Base-by-base conservation (phyloP, 2,329 filamentous ascomycete species). In the Neoscytalidium dimidiatum region DNA sequence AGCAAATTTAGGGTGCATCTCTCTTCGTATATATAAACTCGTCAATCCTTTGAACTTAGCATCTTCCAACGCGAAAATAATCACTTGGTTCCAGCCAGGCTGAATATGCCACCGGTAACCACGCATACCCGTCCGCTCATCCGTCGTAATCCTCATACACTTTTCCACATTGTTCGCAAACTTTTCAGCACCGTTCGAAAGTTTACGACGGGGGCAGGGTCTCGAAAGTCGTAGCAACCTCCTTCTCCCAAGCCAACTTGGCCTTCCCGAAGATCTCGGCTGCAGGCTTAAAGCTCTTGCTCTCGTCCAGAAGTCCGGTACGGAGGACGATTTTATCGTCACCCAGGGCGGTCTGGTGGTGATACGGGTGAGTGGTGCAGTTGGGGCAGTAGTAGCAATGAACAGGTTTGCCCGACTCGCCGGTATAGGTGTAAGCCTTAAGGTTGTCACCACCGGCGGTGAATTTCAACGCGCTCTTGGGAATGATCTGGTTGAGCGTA, bases 311-410 rank as follows among this genome's bases (percentile, higher is more conserved):
- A 46, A 85, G 69, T 1, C 77, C 80, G 3, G 84, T 87, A 58
- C 85, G 80, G 6, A 84, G 76, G 63, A 86, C 77, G 66, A 85
- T 82, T 53, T 77, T 84, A 69, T 85, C 82, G 3, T 76, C 73
- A 64, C 83, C 81, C 68, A 84, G 76, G 53, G 81, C 80, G 48
- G 80, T 78, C 69, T 86, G 84, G 69, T 85, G 82, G 74, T 86
- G 84, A 73, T 86, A 86, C 31, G 83, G 78, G 71, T 85, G 84
- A 3, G 78, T 71, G 7, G 82, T 85, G 81, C 84, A 87, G 70
- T 83, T 84, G 51, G 81, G 78, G 78, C 85, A 86, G 76, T 82
- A 86, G 78, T 82, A 86, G 79, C 85, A 87, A 74, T 85, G 76
- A 33, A 86, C 83, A 6, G 77, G 72, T 60, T 86, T 85, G 80